These are phyloP conservation scores for Podospora pseudopauciseta DNA, from an alignment of 495 filamentous ascomycete genomes.

Conservation along the genomic window DNA sequence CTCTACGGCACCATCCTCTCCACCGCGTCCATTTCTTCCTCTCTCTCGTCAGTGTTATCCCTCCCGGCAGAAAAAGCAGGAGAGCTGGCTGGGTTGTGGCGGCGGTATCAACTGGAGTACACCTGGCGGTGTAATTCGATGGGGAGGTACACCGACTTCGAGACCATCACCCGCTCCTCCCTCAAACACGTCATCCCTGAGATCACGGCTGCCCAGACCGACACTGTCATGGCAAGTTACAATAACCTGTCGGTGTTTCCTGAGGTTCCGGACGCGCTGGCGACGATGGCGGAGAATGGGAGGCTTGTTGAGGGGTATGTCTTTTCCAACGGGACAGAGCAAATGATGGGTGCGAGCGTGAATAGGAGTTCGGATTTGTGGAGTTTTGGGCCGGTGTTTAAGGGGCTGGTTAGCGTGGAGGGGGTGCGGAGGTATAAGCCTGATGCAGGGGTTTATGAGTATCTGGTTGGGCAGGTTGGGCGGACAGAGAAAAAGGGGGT, in stretches of 20 bases:
- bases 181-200: neutral
- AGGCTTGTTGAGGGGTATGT: neutral
- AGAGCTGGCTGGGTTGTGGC: neutral
- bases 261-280: neutral
- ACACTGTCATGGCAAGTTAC: neutral
- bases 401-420: neutral
- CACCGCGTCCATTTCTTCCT: slow-evolving; percentile 61
- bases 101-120: neutral
- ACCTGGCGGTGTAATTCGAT: neutral
- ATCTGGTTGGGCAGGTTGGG: slow-evolving; percentile 30
- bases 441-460: neutral
- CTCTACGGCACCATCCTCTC: slow-evolving; percentile 72
- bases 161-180: neutral
- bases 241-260: neutral
- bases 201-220: neutral
- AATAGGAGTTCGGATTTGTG: neutral
- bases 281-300: neutral
- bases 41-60: neutral
- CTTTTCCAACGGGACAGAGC: neutral
- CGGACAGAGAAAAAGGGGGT: slow-evolving; percentile 47
- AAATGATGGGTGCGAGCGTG: neutral
- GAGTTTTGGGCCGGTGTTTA: neutral
- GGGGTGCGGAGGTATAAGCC: neutral
- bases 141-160: neutral
- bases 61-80: slow-evolving; percentile 24